Percentiles rank a stretch among this genome's conserved stretches.
phyloP scores from a whole-genome alignment of 495 filamentous ascomycete species.

The Arthonia radiata region DNA sequence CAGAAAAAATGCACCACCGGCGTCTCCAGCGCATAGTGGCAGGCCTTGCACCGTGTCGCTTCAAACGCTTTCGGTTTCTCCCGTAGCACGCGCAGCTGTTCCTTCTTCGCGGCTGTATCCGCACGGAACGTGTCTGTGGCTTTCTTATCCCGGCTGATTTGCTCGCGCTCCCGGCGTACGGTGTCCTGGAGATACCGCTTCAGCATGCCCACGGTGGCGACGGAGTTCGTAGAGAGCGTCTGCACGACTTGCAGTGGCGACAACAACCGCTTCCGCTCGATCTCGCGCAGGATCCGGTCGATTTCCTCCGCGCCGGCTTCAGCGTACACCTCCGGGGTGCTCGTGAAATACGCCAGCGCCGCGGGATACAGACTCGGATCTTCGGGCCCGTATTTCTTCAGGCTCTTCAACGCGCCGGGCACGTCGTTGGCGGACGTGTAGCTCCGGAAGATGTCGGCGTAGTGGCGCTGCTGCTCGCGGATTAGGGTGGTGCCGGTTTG shows the following conservation, averaged over 20 bases:
- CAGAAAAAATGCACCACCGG: conserved; percentile 89
- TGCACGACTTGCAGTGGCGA: conserved; percentile 93
- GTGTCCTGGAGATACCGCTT: conserved; percentile 77
- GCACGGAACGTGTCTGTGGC: conserved; percentile 60
- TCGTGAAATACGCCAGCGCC: conserved; percentile 82
- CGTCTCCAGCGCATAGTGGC: conserved; percentile 47
- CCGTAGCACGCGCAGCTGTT: conserved; percentile 50
- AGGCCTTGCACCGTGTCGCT: conserved; percentile 62
- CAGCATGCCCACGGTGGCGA: conserved; percentile 91
- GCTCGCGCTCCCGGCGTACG: conserved; percentile 64
- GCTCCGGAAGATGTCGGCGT: conserved; percentile 89
- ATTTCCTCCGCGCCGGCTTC: conserved; percentile 73
- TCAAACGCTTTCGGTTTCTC: conserved; percentile 75
- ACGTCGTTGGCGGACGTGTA: conserved; percentile 90
- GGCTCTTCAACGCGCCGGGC: conserved; percentile 60
- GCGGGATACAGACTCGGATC: conserved; percentile 87
- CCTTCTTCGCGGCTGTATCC: conserved; percentile 56
- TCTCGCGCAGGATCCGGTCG: conserved; percentile 53
- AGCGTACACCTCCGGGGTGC: conserved; percentile 50
- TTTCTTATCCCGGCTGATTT: conserved; percentile 41
- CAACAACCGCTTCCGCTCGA: conserved; percentile 78
- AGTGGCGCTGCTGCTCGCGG: conserved; percentile 74
- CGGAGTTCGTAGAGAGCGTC: conserved; percentile 57
- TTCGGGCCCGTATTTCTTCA: conserved; percentile 72
- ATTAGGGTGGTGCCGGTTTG: conserved; percentile 75